These are phyloP conservation scores for Carex parvula DNA, from an alignment of 176 grass and related monocot species.

Conservation along the genomic window DNA sequence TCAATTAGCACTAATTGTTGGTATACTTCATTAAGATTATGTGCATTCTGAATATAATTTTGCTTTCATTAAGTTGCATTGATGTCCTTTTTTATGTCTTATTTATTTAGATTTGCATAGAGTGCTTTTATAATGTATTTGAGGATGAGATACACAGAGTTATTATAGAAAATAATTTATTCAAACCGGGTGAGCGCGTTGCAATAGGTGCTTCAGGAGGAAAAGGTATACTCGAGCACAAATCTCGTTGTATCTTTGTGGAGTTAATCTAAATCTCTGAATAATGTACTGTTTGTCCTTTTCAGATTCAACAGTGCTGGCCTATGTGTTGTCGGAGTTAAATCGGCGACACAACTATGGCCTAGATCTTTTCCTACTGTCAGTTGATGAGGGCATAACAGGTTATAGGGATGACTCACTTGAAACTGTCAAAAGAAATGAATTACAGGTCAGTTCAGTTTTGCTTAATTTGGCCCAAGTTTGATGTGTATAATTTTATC, in stretches of 20 bases:
- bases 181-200: slow-evolving; percentile 78
- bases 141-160: slow-evolving; percentile 91
- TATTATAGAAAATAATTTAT: slow-evolving; percentile 73
- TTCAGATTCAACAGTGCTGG: slow-evolving; percentile 97
- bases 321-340: slow-evolving; percentile 77
- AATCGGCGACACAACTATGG: slow-evolving; percentile 75
- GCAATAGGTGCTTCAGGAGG: slow-evolving; percentile 96
- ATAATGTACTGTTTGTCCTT: slow-evolving; percentile 30
- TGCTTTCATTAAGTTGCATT: background rate
- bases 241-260: background rate
- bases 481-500: background rate
- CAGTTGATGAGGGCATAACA: slow-evolving; percentile 92
- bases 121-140: slow-evolving; percentile 82
- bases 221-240: slow-evolving; percentile 51
- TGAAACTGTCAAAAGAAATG: slow-evolving; percentile 99
- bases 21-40: background rate
- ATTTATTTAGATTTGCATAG: slow-evolving; percentile 66
- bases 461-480: background rate
- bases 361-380: slow-evolving; percentile 89
- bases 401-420: slow-evolving; percentile 96
- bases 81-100: slow-evolving; percentile 7
- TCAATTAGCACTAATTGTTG: background rate
- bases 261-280: background rate
- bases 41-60: background rate
- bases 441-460: slow-evolving; percentile 59